phyloP scores from a whole-genome alignment of 495 filamentous ascomycete genomes.

The Penicillium steckii region DNA sequence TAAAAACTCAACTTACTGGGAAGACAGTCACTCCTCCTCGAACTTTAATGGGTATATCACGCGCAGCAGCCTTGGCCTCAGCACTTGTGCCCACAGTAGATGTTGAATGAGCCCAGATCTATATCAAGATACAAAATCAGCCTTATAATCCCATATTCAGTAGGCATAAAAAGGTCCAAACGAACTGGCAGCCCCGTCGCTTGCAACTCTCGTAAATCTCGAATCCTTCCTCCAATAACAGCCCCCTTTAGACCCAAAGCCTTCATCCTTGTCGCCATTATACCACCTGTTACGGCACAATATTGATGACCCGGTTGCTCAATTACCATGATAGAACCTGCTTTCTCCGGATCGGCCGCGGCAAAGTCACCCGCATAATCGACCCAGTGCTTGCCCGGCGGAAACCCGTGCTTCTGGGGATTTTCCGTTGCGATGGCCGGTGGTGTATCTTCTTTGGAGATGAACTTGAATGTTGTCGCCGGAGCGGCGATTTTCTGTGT shows the following conservation, averaged over 20 bases:
- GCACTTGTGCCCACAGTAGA: conserved; percentile 61
- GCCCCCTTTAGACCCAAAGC: conserved; percentile 51
- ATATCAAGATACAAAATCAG: conserved; percentile 3
- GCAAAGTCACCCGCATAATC: conserved; percentile 43
- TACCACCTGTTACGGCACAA: conserved; percentile 65
- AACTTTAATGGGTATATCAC: conserved; percentile 53
- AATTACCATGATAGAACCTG: conserved; percentile 56
- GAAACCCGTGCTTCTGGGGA: conserved; percentile 32
- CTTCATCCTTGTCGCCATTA: conserved; percentile 65
- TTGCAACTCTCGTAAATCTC: conserved; percentile 58
- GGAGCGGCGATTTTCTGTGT: conserved; percentile 51
- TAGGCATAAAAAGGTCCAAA: background rate
- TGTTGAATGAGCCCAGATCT: conserved; percentile 57
- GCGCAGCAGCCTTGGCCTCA: conserved; percentile 55
- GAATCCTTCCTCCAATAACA: conserved; percentile 58
- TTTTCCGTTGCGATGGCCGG: conserved; percentile 25
- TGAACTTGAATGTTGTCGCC: conserved; percentile 63
- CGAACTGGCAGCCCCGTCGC: conserved; percentile 48
- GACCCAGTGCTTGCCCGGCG: conserved; percentile 54
- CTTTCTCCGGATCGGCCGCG: conserved; percentile 27
- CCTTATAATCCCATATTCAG: background rate
- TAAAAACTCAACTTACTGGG: conserved; percentile 32
- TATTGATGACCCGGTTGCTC: conserved; percentile 58
- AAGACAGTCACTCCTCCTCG: conserved; percentile 47
- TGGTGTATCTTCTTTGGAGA: conserved; percentile 41